Base-by-base conservation (phyloP, 2,329 filamentous ascomycete species). In the Phaeosphaeriaceae sp. region DNA sequence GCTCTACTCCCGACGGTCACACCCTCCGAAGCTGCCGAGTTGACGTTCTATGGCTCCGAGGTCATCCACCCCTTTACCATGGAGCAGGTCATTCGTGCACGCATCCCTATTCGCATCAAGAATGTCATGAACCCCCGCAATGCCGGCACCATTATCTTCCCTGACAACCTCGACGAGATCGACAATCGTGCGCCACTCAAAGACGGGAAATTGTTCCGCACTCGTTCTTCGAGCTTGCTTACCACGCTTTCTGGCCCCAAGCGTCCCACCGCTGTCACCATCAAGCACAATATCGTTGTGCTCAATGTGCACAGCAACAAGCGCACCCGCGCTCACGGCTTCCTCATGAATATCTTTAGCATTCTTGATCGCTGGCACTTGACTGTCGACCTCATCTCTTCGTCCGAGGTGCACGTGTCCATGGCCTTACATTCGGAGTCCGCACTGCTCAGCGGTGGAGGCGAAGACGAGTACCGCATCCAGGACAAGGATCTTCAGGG, bases 61-160 rank as follows among this genome's bases (percentile, higher is more conserved):
- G 95, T 99, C 74, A 99, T 99, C 68, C 95, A 99, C 76, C 95
- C 97, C 65, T 90, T 97, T 75, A 99, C 95, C 70, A 98, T 99
- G 93, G 94, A 98, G 80, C 95, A 98, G 79, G 86, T 89, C 55
- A 88, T 89, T 61, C 84, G 83, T 70, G 91, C 91, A 0, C 89
- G 89, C 51, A 95, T 95, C 70, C 91, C 89, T 17, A 93, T 95
- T 70, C 90, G 92, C 65, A 95, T 95, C 80, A 95, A 95, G 83
- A 96, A 96, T 72, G 91, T 96, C 74, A 93, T 93, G 82, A 95
- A 95, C 74, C 91, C 91, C 0, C 85, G 88, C 45, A 91, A 90
- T 56, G 86, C 86, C 51, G 92, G 92, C 63, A 95, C 92, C 52
- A 86, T 93, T 67, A 91, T 96, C 64, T 87, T 94, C 61, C 95